Base-by-base conservation (phyloP, 345 rosid genomes). In the Eucalyptus regnans region DNA sequence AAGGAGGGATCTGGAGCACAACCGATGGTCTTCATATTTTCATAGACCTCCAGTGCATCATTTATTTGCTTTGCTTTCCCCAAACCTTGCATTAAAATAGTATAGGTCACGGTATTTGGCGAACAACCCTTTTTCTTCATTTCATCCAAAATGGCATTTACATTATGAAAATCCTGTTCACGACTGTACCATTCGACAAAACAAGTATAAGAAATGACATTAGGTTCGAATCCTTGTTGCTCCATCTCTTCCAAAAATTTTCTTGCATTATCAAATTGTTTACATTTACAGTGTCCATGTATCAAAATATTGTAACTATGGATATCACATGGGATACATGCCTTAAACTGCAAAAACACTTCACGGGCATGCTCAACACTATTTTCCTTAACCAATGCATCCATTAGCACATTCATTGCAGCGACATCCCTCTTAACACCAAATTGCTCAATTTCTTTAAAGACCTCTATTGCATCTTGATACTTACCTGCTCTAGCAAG, bases 211-310 rank as follows among this genome's bases (percentile, higher is more conserved):
- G 97, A 93, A 89, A 95, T 91, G 51, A 92, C 95, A 92, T 93
- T 91, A 23, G 96, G 97, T 48, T 87, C 64, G 89, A 94, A 91
- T 86, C 95, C 95, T 9, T 88, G 85, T 50, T 87, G 91, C 90
- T 91, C 91, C 98, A 96, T 95, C 90, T 93, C 93, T 46, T 93
- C 93, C 96, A 95, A 93, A 48, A 88, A 49, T 86, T 44, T 92
- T 91, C 93, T 88, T 23, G 97, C 98, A 50, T 94, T 94, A 83
- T 92, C 94, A 44, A 94, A 89, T 87, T 87, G 95, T 87, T 97
- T 90, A 89, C 94, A 95, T 90, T 94, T 96, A 92, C 98, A 97
- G 89, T 92, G 94, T 44, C 99, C 99, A 56, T 96, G 96, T 86
- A 96, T 92, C 94, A 96, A 90, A 91, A 96, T 89, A 89, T 96